Percentiles rank a stretch among this genome's conserved stretches.
These are phyloP conservation scores for Globisporangium abappressorium DNA, from an alignment of 352 stramenopile genomes.

Conservation along the genomic window DNA sequence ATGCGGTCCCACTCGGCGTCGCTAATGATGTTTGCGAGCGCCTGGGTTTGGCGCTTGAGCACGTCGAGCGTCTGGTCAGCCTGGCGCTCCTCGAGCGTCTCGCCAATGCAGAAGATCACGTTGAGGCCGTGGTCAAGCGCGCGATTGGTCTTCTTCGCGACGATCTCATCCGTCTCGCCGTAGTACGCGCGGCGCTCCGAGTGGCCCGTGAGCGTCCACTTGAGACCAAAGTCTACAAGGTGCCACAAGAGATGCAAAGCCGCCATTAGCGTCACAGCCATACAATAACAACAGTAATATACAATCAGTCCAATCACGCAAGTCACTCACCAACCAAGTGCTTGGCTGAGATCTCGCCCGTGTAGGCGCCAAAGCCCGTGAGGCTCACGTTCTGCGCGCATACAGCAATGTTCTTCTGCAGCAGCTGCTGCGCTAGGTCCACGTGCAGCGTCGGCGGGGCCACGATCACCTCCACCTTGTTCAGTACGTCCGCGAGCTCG, in stretches of 20 bases:
- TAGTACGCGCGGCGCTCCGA: conserved; percentile 92
- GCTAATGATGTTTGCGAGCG: conserved; percentile 83
- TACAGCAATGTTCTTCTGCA: conserved; percentile 66
- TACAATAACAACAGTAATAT: neutral
- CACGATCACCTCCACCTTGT: conserved; percentile 79
- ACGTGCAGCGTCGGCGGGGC: conserved; percentile 75
- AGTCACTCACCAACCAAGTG: conserved; percentile 67
- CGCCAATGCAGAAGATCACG: conserved; percentile 97
- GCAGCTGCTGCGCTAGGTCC: conserved; percentile 38
- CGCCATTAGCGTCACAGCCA: neutral
- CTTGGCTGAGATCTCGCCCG: conserved; percentile 88
- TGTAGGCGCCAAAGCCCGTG: conserved; percentile 90
- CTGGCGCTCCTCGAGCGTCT: conserved; percentile 91
- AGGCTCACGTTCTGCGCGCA: conserved; percentile 81
- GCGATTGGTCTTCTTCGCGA: conserved; percentile 93
- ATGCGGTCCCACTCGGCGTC: conserved; percentile 81
- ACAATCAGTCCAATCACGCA: neutral
- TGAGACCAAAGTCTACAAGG: conserved; percentile 55
- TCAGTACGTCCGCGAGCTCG: conserved; percentile 76
- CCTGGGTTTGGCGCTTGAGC: conserved; percentile 94
- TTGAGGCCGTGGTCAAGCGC: conserved; percentile 87
- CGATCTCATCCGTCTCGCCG: conserved; percentile 90
- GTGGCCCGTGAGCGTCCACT: conserved; percentile 89
- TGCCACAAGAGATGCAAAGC: neutral
- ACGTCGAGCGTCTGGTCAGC: conserved; percentile 90